Evolutionary conservation across 1,139 yeast species (phyloP), one percentile per base, ranked within the genome.

Genomic region (Diutina sp.): DNA sequence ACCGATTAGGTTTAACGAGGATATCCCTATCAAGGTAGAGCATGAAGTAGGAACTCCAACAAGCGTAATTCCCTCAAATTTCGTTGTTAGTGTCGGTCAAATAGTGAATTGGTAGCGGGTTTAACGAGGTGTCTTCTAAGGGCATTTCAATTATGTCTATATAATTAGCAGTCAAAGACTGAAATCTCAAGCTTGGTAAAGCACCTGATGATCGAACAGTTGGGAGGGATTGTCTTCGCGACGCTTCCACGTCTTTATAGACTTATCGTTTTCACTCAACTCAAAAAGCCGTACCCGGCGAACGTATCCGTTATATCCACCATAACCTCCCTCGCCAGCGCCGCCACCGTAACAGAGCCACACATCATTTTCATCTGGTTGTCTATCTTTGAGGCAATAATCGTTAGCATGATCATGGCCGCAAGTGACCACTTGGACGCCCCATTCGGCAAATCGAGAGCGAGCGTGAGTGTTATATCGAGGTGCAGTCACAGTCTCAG

Each of bases 391-490:
- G 51, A 87, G 70, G 68, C 99, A 93, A 67, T 80, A 93, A 66
- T 93, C 98, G 67, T 93, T 93, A 62, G 90, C 87, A 66, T 93
- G 98, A 65, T 93, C 98, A 67, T 93, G 99, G 0, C 99, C 98
- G 9, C 88, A 95, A 57, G 87, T 77, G 0, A 83, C 80, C 0
- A 87, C 88, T 38, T 79, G 72, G 0, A 91, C 91, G 0, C 93
- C 95, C 7, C 87, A 62, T 8, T 77, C 72, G 4, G 78, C 78
- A 30, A 93, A 71, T 0, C 79, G 70, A 9, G 76, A 71, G 56
- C 91, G 72, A 52, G 87, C 86, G 8, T 84, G 84, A 0, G 90
- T 73, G 65, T 89, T 86, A 66, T 80, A 78, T 46, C 70, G 72
- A 4, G 97, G 95, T 0, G 95, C 91, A 0, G 95, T 87, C 5